Evolutionary conservation across 805 yeast genomes (phyloP), one percentile per base, ranked within the genome.

Genomic region (Teunomyces lycoperdinae): DNA sequence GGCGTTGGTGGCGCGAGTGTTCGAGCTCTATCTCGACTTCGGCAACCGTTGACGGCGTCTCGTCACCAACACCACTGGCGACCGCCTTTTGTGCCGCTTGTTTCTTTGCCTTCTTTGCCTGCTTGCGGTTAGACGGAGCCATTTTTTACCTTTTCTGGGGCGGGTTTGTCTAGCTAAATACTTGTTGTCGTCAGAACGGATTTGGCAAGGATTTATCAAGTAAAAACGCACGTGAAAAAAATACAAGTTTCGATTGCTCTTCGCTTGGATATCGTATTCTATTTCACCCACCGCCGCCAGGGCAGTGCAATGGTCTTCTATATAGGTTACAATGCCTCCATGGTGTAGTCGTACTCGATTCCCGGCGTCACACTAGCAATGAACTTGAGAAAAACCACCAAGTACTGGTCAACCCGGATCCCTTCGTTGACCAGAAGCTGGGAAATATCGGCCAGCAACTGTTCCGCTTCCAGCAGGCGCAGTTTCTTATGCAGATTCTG

Each of bases 351-450:
- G 66, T 92, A 95, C 69, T 92, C 96, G 48, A 94, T 91, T 13
- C 97, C 96, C 0, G 99, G 99, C 1, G 96, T 91, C 7, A 94
- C 98, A 70, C 97, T 89, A 7, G 97, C 87, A 42, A 94, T 92
- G 61, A 94, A 94, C 68, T 94, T 94, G 60, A 94, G 76, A 64
- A 94, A 94, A 11, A 92, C 85, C 32, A 94, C 77, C 54, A 94
- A 69, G 63, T 94, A 94, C 62, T 91, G 97, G 64, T 94, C 98
- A 1, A 86, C 97, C 28, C 96, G 76, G 6, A 92, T 74, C 3
- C 68, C 71, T 7, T 48, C 56, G 31, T 70, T 74, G 33, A 74
- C 56, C 5, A 70, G 62, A 29, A 74, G 49, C 14, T 60, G 61
- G 6, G 54, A 51, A 11, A 42, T 16, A 14, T 30, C 36, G 14